These are phyloP conservation scores for Colletotrichum neosansevieriae DNA, from an alignment of 2,329 filamentous ascomycete species.

Conservation along the genomic window DNA sequence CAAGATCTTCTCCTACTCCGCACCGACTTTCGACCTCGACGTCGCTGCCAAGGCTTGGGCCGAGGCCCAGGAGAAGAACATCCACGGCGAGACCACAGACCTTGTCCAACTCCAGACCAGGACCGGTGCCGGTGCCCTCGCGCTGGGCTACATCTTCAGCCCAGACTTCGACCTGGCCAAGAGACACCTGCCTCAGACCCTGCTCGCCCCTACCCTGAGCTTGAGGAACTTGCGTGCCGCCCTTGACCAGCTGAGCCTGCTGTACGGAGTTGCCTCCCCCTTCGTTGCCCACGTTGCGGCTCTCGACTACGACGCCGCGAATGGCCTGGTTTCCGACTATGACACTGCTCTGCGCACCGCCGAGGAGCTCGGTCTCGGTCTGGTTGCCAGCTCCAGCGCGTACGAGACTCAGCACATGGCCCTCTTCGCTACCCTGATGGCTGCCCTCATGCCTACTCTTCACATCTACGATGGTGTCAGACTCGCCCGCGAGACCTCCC, in stretches of 20 bases:
- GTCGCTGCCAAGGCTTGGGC: constrained; percentile 85
- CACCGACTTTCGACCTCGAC: constrained; percentile 92
- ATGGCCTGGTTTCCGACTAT: constrained; percentile 89
- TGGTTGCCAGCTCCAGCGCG: constrained; percentile 86
- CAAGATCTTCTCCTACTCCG: constrained; percentile 97
- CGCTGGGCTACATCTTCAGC: constrained; percentile 97
- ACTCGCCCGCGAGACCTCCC: constrained; percentile 83
- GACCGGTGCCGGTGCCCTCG: constrained; percentile 88
- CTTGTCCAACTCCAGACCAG: constrained; percentile 88
- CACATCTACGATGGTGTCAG: constrained; percentile 91
- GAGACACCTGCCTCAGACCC: constrained; percentile 89
- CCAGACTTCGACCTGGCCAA: constrained; percentile 95
- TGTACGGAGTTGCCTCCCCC: constrained; percentile 92
- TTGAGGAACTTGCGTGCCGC: constrained; percentile 84
- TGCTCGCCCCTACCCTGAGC: constrained; percentile 87
- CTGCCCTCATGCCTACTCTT: constrained; percentile 82
- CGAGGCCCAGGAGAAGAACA: constrained; percentile 77
- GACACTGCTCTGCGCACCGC: constrained; percentile 81
- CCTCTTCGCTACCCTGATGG: constrained; percentile 85
- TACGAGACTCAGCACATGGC: constrained; percentile 97
- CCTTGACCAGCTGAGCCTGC: constrained; percentile 89
- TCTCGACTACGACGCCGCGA: constrained; percentile 79
- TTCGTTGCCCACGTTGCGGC: constrained; percentile 94
- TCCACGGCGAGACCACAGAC: constrained; percentile 82
- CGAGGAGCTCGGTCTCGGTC: constrained; percentile 89